These are phyloP conservation scores for Rhodotorula sp. DNA, from an alignment of 1,284 basidiomycete genomes.

Conservation along the genomic window DNA sequence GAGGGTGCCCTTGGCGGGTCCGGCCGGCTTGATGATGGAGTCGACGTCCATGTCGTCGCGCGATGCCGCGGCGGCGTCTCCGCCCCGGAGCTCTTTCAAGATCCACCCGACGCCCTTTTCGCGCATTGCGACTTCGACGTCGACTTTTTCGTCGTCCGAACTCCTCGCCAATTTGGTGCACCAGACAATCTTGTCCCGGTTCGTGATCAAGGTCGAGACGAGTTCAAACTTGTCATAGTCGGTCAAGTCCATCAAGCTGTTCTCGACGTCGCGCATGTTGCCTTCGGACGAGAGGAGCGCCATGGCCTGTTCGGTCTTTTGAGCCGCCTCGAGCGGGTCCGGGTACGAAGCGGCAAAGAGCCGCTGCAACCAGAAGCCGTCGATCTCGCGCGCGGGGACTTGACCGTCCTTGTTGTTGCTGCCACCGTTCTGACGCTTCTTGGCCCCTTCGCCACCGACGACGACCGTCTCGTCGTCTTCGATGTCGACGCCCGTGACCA, in stretches of 20 bases:
- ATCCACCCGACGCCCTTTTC: conserved; percentile 98
- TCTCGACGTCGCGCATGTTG: conserved; percentile 89
- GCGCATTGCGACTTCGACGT: conserved; percentile 96
- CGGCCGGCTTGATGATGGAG: conserved; percentile 47
- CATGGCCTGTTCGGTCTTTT: conserved; percentile 83
- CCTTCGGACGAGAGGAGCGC: conserved; percentile 82
- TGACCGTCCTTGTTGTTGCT: conserved; percentile 55
- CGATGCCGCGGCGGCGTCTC: conserved; percentile 57
- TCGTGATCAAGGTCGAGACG: conserved; percentile 87
- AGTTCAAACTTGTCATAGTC: conserved; percentile 88
- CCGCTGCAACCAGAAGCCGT: conserved; percentile 98
- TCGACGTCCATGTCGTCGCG: conserved; percentile 77
- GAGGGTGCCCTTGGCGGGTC: conserved; percentile 83
- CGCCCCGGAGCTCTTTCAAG: conserved; percentile 74
- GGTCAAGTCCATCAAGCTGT: conserved; percentile 94
- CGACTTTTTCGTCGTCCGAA: conserved; percentile 83
- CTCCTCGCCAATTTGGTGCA: conserved; percentile 92
- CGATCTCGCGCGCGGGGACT: conserved; percentile 85
- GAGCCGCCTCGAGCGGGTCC: conserved; percentile 89
- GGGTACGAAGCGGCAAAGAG: conserved; percentile 86
- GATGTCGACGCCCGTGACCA: conserved; percentile 55
- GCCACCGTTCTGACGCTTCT: background rate
- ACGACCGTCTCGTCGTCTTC: conserved; percentile 60
- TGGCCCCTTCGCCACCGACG: conserved; percentile 61
- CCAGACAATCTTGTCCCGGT: conserved; percentile 96